Evolutionary conservation across 768 basidiomycete species (phyloP), one percentile per base, ranked within the genome.

Genomic region (Podaxis sp.): DNA sequence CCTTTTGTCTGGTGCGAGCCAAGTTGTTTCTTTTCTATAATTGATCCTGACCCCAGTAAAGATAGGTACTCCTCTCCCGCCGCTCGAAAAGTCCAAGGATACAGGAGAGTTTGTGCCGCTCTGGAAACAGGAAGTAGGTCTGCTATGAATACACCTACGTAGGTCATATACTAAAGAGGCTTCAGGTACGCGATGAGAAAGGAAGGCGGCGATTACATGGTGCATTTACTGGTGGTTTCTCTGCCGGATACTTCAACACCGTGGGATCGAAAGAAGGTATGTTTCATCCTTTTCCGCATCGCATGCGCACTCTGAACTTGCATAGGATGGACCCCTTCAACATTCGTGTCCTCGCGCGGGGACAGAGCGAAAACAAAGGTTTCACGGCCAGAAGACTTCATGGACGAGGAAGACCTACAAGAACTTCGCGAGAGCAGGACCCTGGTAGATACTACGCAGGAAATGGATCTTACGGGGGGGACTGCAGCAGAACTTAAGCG

Each of bases 191-290:
- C 67, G 96, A 99, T 77, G 96, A 99, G 76, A 87, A 97, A 71
- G 95, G 95, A 36, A 84, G 96, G 50, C 79, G 94, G 66, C 80
- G 97, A 61, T 78, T 99, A n/a, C 97, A 99, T 72, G 97, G 97
- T 2, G 97, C 97, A 3, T 99, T 99, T 77, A 98, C 96, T 0
- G 97, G 97, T 24, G 97, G 97, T 11, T 99, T 95, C 81, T 95
- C 92, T 59, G 97, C 97, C 28, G 96, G 96, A 0, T 98, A 98
- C 77, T 98, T 90, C 80, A 99, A 99, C 74, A 84, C 89, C 1
- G 96, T 96, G 40, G 97, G 97, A 1, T 95, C 93, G 5, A 94
- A 96, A 74, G 96, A 99, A 84, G 96, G 96, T 88, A 61, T 28
- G 78, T 68, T 22, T 41, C 56, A 36, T 5, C 40, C 60, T 53